These are phyloP conservation scores for Botrytis pseudocinerea DNA, from an alignment of 2,329 filamentous ascomycete genomes.

Conservation along the genomic window DNA sequence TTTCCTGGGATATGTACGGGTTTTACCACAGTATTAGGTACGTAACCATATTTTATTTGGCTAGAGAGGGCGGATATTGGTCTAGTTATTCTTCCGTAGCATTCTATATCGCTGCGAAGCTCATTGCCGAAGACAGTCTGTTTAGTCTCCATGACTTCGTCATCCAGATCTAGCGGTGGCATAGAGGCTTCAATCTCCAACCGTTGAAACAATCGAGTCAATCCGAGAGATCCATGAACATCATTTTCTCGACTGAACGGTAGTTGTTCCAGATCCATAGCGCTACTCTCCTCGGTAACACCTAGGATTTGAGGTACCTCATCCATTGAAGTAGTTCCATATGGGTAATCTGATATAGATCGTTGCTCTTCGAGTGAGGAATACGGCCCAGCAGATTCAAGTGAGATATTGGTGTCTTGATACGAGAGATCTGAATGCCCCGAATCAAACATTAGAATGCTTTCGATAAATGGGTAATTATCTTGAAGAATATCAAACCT, in stretches of 20 bases:
- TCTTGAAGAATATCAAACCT: not conserved
- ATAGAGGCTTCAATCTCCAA: slow-evolving; percentile 15
- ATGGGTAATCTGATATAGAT: not conserved
- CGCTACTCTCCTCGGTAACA: not conserved
- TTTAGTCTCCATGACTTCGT: not conserved
- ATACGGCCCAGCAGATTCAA: not conserved
- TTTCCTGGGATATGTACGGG: not conserved
- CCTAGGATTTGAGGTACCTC: no score
- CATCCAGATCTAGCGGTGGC: not conserved
- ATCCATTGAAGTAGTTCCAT: no score
- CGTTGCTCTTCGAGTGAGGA: not conserved
- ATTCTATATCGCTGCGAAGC: not conserved
- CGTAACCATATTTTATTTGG: not conserved
- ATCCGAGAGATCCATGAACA: slow-evolving; percentile 9
- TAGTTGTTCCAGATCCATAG: not conserved
- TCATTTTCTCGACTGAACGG: not conserved
- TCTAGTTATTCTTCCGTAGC: not conserved
- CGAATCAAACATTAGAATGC: not conserved
- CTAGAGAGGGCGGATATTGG: not conserved
- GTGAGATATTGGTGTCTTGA: not conserved
- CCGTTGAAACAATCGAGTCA: not conserved
- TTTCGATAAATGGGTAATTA: not conserved
- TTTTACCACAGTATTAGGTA: not conserved
- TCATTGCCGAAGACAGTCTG: not conserved
- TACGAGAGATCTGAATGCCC: not conserved